Evolutionary conservation across 2,329 filamentous ascomycete genomes (phyloP), one percentile per base, ranked within the genome.

Genomic region (Apiospora sp.): DNA sequence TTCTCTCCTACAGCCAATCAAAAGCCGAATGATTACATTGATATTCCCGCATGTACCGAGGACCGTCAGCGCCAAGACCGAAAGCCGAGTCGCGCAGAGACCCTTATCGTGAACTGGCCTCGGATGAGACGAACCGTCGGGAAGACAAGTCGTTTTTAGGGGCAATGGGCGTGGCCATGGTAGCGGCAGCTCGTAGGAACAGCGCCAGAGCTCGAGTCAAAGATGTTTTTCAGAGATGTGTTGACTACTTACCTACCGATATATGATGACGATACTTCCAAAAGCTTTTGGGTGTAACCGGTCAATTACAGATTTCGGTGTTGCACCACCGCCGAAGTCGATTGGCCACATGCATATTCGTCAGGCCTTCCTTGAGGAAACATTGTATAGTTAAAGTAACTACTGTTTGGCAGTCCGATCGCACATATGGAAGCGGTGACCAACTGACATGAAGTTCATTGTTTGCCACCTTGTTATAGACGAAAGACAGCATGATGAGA

Each of bases 31-130:
- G 34, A 64, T 41, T 64, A n/a, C 34, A 64, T n/a, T n/a, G n/a
- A 19, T 34, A 16, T 19, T 34, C 8, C 54, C 54, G 54, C 54
- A 61, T 41, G 58, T 64, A n/a, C 58, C 58, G 58, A 64, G 58
- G 58, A 41, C 58, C 58, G 58, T 19, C 16, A 64, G 3, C 22
- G 58, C 58, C 58, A 64, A 64, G 30, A 37, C 58, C 58, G 58
- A 41, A 64, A 64, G 58, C 58, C 58, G 58, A 64, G 58, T 58
- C 16, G 30, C 30, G 30, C 19, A 37, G 37, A 30, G 30, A 64
- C 4, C 30, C 54, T 61, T 61, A 22, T 61, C 54, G 54, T n/a
- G 54, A 37, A 61, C 5, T 34, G 54, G 54, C 54, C 54, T 61
- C 54, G 54, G 54, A 37, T 30, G 51, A 54, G 51, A 54, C 51